Conservation (phyloP, 768 basidiomycete species). For the Terana coerulea region DNA sequence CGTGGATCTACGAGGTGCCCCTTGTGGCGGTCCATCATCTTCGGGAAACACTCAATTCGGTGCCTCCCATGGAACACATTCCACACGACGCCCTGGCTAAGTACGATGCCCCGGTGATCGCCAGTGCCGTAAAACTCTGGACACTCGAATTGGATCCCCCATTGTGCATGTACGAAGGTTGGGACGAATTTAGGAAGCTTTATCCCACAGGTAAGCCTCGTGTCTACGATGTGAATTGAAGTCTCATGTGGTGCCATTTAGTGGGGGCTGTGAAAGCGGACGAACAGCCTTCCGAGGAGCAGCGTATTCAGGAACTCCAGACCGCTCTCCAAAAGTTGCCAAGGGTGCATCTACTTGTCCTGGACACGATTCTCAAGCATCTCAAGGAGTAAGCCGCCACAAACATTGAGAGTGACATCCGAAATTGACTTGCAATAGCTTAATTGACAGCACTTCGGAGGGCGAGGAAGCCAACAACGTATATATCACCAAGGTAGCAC, state of each 20-base stretch:
- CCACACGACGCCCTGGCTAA: constrained; percentile 56
- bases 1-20: constrained; percentile 95
- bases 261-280: constrained; percentile 59
- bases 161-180: constrained; percentile 79
- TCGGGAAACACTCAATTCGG: constrained; percentile 75
- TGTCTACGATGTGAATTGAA: no score
- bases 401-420: constrained; percentile 5
- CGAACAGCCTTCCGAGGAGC: constrained; percentile 48
- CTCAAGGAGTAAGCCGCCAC: constrained; percentile 58
- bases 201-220: constrained; percentile 62
- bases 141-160: constrained; percentile 89
- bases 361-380: constrained; percentile 77
- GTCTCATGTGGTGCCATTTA: constrained; percentile 11
- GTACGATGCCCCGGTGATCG: constrained; percentile 85
- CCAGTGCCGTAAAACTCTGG: constrained; percentile 85
- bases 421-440: constrained; percentile 38
- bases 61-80: constrained; percentile 50
- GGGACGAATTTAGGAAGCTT: constrained; percentile 87
- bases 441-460: constrained; percentile 58
- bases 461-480: constrained; percentile 69
- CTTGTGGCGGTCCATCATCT: constrained; percentile 80
- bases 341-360: constrained; percentile 72
- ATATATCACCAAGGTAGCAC: constrained; percentile 81
- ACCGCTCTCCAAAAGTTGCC: constrained; percentile 67
- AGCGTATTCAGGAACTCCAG: constrained; percentile 60